Conservation (phyloP, 305 asterid species). For the Fraxinus albicans region DNA sequence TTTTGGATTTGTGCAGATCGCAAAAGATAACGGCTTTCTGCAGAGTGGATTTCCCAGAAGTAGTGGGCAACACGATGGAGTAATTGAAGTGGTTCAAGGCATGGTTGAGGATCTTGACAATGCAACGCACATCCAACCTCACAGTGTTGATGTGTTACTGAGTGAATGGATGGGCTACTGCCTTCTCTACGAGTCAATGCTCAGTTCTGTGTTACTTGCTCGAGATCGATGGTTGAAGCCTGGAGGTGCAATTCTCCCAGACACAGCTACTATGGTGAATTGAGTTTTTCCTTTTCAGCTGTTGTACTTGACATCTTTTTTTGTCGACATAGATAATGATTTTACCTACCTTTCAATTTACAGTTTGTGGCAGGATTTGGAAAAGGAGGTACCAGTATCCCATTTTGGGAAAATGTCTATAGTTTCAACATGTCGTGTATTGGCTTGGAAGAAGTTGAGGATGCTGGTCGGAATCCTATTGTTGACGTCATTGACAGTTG, state of each 20-base stretch:
- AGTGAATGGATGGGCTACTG: slow-evolving; percentile 99
- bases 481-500: slow-evolving; percentile 63
- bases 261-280: slow-evolving; percentile 82
- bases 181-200: slow-evolving; percentile 93
- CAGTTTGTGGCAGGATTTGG: slow-evolving; percentile 96
- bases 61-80: slow-evolving; percentile 37
- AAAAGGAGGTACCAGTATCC: slow-evolving; percentile 78
- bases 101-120: slow-evolving; percentile 82
- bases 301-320: slow-evolving; percentile 19
- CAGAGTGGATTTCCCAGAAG: slow-evolving; percentile 28
- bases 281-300: slow-evolving; percentile 10
- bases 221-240: slow-evolving; percentile 95
- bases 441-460: slow-evolving; percentile 66
- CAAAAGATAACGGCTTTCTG: slow-evolving; percentile 64
- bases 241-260: slow-evolving; percentile 94
- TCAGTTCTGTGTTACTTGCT: slow-evolving; percentile 77
- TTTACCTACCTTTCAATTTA: slow-evolving; percentile 6
- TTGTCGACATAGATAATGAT: not conserved
- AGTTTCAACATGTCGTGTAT: slow-evolving; percentile 87
- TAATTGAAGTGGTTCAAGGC: slow-evolving; percentile 70
- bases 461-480: slow-evolving; percentile 69
- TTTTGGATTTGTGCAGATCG: slow-evolving; percentile 50
- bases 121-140: slow-evolving; percentile 46
- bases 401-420: slow-evolving; percentile 91
- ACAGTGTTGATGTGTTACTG: slow-evolving; percentile 71